Base-by-base conservation (phyloP, 2,329 filamentous ascomycete genomes). In the Aureobasidium sp. region DNA sequence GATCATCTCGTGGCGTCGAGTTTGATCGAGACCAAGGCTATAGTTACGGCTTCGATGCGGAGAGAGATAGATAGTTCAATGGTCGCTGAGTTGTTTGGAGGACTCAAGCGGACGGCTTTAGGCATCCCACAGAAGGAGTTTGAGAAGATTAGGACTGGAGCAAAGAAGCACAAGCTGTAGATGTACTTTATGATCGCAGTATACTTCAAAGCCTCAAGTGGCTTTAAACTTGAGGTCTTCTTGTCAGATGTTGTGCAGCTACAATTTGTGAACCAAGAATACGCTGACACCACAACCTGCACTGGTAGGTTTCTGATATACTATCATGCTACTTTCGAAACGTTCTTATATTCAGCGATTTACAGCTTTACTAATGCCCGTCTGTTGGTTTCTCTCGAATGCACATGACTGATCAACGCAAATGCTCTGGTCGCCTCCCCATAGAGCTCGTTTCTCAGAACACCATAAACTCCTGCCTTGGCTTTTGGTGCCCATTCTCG, bases 341-440 rank as follows among this genome's bases (percentile, higher is more conserved):
- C 39, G 20, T 8, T 4, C 10, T 41, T n/a, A 5, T n/a, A 17
- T 41, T 5, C 20, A 20, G 20, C 20, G 17, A 6, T 48, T n/a
- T 48, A 48, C 27, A 48, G 24, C 15, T 48, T 48, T 26, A 48
- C 46, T 26, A 27, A 29, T 41, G 76, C 77, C 10, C 73, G 74
- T 55, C 72, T 71, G 29, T 74, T 75, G 8, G 75, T 74, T 60
- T 71, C 69, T 63, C 74, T 74, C 37, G 79, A 75, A 73, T 83
- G 79, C 15, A 83, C 78, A 72, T 83, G 83, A 65, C 79, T 81
- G 61, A 84, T 82, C 27, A 74, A 69, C 65, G 79, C 74, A 39
- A 84, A 80, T 64, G 76, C 77, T 66, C 77, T 74, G 32, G 77
- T 75, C 10, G 81, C 81, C 61, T 83, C 81, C 0, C 82, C 81